A percentile compares a stretch with the other conserved stretches of the same genome.
Conservation (phyloP, 2,329 filamentous ascomycete genomes). For the Stemphylium lycopersici region DNA sequence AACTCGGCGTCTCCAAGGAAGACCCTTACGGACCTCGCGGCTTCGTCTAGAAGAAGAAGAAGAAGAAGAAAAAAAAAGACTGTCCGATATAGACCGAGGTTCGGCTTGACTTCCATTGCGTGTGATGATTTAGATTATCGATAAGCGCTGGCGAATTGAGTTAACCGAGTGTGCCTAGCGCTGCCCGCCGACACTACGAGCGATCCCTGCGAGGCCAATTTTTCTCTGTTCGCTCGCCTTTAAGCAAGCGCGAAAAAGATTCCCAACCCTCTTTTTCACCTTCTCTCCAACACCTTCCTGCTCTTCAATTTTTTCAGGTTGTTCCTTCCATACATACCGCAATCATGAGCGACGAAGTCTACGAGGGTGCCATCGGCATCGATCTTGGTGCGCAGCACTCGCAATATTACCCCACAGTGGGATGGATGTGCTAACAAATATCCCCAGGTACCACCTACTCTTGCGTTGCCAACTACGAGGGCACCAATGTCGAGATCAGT, state of each 20-base stretch:
- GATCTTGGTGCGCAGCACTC: slow-evolving; percentile 77
- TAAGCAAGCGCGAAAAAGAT: slow-evolving; percentile 20
- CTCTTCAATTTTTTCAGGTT: slow-evolving; percentile 35
- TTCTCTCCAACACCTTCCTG: slow-evolving; percentile 40
- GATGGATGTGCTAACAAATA: slow-evolving; percentile 42
- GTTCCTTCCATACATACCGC: slow-evolving; percentile 38
- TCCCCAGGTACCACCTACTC: slow-evolving; percentile 94
- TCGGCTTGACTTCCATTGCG: background rate
- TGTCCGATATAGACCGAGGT: background rate
- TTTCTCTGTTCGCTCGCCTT: slow-evolving; percentile 21
- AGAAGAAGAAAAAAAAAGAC: background rate
- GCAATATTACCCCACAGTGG: slow-evolving; percentile 37
- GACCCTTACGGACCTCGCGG: no score
- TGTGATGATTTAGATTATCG: slow-evolving; percentile 8
- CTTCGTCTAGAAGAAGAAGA: background rate
- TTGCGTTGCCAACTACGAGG: slow-evolving; percentile 99
- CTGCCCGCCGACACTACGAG: slow-evolving; percentile 13
- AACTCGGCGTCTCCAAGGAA: background rate
- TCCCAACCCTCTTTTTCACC: slow-evolving; percentile 32
- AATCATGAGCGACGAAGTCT: slow-evolving; percentile 96
- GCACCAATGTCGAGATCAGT: slow-evolving; percentile 99
- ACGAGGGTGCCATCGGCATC: slow-evolving; percentile 99
- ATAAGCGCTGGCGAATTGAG: slow-evolving; percentile 14
- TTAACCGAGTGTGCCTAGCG: slow-evolving; percentile 18
- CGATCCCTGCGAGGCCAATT: slow-evolving; percentile 18